Percentiles rank a stretch among this genome's conserved stretches.
Conservation (phyloP, 2,329 filamentous ascomycete genomes). For the Juglanconis oblonga region DNA sequence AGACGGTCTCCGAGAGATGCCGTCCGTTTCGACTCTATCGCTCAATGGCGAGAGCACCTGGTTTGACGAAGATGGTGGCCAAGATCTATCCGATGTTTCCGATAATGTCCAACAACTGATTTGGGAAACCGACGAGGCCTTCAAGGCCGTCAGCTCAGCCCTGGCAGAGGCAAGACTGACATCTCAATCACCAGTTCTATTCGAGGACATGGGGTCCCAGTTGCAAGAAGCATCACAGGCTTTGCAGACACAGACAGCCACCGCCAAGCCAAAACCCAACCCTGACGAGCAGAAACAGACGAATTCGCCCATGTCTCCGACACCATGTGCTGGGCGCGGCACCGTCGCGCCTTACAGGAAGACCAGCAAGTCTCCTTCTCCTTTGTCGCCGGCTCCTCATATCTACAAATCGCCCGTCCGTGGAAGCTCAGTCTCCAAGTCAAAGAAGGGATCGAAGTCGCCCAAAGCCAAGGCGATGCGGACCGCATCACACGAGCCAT, state of each 20-base stretch:
- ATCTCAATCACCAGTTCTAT: constrained; percentile 20
- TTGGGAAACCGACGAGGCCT: constrained; percentile 48
- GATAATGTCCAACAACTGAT: constrained; percentile 44
- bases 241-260: constrained; percentile 3
- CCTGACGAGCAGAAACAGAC: neutral
- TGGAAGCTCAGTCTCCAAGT: constrained; percentile 10
- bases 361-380: neutral
- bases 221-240: constrained; percentile 8
- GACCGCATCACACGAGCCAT: neutral
- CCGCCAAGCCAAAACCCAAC: neutral
- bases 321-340: constrained; percentile 6
- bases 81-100: constrained; percentile 23
- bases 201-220: neutral
- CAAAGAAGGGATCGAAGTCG: constrained; percentile 11
- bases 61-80: neutral
- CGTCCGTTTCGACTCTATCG: neutral
- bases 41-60: constrained; percentile 5
- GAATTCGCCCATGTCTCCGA: constrained; percentile 13
- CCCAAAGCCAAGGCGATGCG: constrained; percentile 6
- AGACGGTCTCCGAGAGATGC: neutral
- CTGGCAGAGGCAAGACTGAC: constrained; percentile 35
- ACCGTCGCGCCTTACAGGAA: constrained; percentile 8
- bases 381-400: constrained; percentile 3
- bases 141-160: constrained; percentile 41
- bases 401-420: constrained; percentile 11